Percentiles rank a stretch among this genome's conserved stretches.
phyloP scores from a whole-genome alignment of 352 stramenopile genomes.

The Phytophthora sp. region DNA sequence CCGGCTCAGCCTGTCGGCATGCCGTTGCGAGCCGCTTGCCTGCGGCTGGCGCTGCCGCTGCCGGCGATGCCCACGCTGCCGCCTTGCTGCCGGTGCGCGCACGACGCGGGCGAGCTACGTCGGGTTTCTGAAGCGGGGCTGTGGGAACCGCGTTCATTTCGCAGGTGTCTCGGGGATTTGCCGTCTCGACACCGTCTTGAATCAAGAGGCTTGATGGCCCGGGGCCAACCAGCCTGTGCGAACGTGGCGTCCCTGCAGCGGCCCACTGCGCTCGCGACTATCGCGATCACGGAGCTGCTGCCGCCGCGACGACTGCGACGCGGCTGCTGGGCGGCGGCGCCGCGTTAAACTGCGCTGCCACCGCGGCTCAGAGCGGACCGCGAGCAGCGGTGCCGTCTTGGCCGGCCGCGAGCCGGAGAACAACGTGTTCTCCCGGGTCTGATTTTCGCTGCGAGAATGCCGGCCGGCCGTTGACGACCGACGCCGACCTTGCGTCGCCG shows the following conservation, averaged over 20 bases:
- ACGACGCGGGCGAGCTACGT: background rate
- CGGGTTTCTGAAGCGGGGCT: background rate
- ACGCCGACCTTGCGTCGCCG: background rate
- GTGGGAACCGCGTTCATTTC: background rate
- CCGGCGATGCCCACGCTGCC: too few relatives aligned
- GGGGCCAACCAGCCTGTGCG: too few relatives aligned
- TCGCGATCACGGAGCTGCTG: background rate
- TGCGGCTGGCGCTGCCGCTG: too few relatives aligned
- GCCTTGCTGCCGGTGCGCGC: too few relatives aligned
- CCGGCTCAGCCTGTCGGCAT: too few relatives aligned
- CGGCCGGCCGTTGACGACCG: background rate
- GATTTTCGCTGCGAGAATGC: conserved; percentile 2
- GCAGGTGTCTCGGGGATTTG: background rate
- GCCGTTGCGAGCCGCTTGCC: too few relatives aligned
- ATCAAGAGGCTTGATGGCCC: background rate
- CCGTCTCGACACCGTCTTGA: background rate
- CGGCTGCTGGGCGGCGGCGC: background rate
- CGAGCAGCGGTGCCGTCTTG: too few relatives aligned
- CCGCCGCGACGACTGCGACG: background rate
- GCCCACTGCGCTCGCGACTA: background rate
- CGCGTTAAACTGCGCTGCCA: background rate
- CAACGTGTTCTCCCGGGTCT: background rate
- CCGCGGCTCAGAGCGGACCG: background rate
- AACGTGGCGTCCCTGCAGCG: conserved; percentile 1
- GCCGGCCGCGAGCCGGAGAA: too few relatives aligned